These are phyloP conservation scores for Aspergillus udagawae DNA, from an alignment of 2,329 filamentous ascomycete species.

Conservation along the genomic window DNA sequence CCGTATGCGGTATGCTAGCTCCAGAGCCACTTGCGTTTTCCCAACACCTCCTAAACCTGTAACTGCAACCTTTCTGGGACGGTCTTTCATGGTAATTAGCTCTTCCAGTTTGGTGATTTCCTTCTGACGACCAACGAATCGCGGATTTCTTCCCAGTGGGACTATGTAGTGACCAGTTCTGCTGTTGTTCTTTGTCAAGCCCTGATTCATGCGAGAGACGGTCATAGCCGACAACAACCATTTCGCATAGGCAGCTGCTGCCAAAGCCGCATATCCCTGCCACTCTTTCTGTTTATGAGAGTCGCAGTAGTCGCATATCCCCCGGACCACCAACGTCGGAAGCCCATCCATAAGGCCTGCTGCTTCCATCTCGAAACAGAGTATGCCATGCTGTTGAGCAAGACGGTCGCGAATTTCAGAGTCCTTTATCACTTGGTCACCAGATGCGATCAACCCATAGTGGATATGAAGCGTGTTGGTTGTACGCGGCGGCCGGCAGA, in stretches of 20 bases:
- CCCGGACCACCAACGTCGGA: constrained; percentile 7
- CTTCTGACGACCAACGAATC: background rate
- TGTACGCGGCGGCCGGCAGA: background rate
- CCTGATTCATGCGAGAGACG: too few species aligned
- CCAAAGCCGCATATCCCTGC: constrained; percentile 12
- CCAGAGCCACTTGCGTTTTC: constrained; percentile 25
- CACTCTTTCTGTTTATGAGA: constrained; percentile 12
- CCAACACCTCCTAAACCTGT: constrained; percentile 13
- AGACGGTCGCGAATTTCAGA: background rate
- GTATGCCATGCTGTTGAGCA: background rate
- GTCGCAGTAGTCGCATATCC: constrained; percentile 11
- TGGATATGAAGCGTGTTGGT: background rate
- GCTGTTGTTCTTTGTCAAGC: too few species aligned
- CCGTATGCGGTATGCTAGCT: constrained; percentile 17
- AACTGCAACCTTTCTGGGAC: constrained; percentile 2
- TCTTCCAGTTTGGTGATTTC: background rate
- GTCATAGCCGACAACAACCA: background rate
- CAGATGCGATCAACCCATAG: background rate
- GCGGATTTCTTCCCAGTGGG: constrained; percentile 11
- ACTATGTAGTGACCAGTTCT: constrained; percentile 1
- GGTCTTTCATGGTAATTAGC: background rate
- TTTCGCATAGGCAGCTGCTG: constrained; percentile 13
- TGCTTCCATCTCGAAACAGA: background rate
- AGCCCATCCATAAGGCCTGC: constrained; percentile 8
- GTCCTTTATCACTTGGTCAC: background rate